Conservation (phyloP, 2,329 filamentous ascomycete species). For the Cryphonectria japonica region DNA sequence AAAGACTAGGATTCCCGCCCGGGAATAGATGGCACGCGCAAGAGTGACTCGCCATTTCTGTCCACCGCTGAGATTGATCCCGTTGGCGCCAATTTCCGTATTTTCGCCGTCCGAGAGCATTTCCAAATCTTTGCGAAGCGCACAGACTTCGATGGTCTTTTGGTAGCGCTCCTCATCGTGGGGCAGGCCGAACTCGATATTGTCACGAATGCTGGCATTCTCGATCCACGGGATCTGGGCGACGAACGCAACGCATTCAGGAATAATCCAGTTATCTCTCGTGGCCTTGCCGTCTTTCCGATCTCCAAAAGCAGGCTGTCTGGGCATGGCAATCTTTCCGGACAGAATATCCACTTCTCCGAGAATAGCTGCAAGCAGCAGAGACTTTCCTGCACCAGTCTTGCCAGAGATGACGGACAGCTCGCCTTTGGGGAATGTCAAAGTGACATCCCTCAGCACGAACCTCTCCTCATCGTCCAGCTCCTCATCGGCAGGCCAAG, state of each 20-base stretch:
- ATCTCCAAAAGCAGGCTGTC: conserved; percentile 53
- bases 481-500: conserved; percentile 72
- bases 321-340: conserved; percentile 62
- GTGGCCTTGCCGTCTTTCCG: conserved; percentile 67
- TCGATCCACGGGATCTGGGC: conserved; percentile 86
- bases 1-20: conserved; percentile 74
- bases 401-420: conserved; percentile 77
- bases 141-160: conserved; percentile 73
- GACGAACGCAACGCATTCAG: conserved; percentile 72
- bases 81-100: conserved; percentile 83
- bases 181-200: conserved; percentile 78
- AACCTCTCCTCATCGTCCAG: conserved; percentile 64
- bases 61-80: conserved; percentile 81
- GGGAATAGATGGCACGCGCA: conserved; percentile 78
- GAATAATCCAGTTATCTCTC: conserved; percentile 68
- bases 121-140: conserved; percentile 73
- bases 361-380: conserved; percentile 73
- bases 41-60: conserved; percentile 84
- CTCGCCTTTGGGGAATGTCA: conserved; percentile 69
- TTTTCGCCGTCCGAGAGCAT: conserved; percentile 77
- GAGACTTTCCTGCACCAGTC: conserved; percentile 78
- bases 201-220: conserved; percentile 77
- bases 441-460: conserved; percentile 64
- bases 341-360: conserved; percentile 73
- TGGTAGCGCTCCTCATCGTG: conserved; percentile 70